phyloP scores from a whole-genome alignment of 768 basidiomycete species.

The Atractiella rhizophila region DNA sequence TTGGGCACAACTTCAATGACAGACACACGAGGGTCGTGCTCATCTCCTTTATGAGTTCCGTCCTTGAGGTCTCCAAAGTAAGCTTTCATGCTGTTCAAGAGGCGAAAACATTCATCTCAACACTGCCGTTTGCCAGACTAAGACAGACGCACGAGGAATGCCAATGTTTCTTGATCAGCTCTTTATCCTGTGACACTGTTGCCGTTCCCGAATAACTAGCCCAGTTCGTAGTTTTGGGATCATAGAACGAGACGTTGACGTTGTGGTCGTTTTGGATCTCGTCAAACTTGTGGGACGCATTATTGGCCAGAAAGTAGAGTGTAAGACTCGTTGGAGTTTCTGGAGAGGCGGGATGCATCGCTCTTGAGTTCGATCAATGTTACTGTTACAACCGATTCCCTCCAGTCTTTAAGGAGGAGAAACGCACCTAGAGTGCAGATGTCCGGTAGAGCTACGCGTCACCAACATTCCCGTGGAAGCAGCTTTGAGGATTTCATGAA shows the following conservation, averaged over 20 bases:
- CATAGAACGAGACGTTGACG: conserved; percentile 14
- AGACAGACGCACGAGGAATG: neutral
- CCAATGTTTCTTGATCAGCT: conserved; percentile 10
- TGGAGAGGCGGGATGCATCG: conserved; percentile 11
- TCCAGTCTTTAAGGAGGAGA: neutral
- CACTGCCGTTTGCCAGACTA: no score
- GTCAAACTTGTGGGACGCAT: conserved; percentile 16
- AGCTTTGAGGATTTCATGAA: conserved; percentile 9
- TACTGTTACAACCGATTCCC: neutral
- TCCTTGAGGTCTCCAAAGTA: conserved; percentile 12
- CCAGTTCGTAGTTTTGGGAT: conserved; percentile 13
- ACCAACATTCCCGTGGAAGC: conserved; percentile 14
- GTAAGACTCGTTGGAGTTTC: conserved; percentile 7
- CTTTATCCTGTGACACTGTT: conserved; percentile 8
- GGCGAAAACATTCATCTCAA: neutral
- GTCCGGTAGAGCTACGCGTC: conserved; percentile 8
- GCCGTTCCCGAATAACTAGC: conserved; percentile 15
- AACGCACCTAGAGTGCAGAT: conserved; percentile 10
- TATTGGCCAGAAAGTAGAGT: conserved; percentile 16
- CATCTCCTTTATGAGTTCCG: conserved; percentile 8
- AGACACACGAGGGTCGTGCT: conserved; percentile 11
- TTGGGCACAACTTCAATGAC: conserved; percentile 12
- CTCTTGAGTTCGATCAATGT: conserved; percentile 9
- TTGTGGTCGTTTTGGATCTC: conserved; percentile 9
- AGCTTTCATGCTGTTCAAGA: neutral